Conservation (phyloP, 305 asterid species). For the Fraxinus xanthoxyloides region DNA sequence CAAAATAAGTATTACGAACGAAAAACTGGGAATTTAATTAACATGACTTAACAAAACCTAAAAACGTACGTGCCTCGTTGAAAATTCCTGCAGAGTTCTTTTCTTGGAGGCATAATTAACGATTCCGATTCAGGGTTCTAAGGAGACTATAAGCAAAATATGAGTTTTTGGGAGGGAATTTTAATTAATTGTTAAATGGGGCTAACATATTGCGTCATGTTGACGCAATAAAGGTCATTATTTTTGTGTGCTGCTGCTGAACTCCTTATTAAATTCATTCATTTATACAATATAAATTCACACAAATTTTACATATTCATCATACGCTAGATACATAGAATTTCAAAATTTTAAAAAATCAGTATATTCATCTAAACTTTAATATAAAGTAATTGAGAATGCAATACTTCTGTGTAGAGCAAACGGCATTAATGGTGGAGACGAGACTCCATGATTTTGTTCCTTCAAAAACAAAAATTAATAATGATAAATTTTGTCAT, state of each 20-base stretch:
- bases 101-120: constrained; percentile 62
- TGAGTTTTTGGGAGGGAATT: constrained; percentile 25
- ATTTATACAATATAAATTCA: not conserved
- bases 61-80: constrained; percentile 71
- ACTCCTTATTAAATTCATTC: not conserved
- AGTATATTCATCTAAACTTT: too few species aligned
- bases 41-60: not conserved
- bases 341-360: too few species aligned
- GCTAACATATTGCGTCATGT: not conserved
- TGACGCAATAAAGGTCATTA: not conserved
- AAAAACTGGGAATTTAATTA: not conserved
- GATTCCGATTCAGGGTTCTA: constrained; percentile 27
- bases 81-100: constrained; percentile 71
- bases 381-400: too few species aligned
- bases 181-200: not conserved
- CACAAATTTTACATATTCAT: not conserved
- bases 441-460: too few species aligned
- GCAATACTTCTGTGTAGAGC: too few species aligned
- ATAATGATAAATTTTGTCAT: too few species aligned
- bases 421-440: too few species aligned
- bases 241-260: not conserved
- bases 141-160: not conserved
- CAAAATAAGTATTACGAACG: not conserved
- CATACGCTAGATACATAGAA: too few species aligned
- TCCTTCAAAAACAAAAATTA: too few species aligned